Percentiles rank a stretch among this genome's conserved stretches.
These are phyloP conservation scores for Priceomyces castillae DNA, from an alignment of 805 yeast genomes.

Conservation along the genomic window DNA sequence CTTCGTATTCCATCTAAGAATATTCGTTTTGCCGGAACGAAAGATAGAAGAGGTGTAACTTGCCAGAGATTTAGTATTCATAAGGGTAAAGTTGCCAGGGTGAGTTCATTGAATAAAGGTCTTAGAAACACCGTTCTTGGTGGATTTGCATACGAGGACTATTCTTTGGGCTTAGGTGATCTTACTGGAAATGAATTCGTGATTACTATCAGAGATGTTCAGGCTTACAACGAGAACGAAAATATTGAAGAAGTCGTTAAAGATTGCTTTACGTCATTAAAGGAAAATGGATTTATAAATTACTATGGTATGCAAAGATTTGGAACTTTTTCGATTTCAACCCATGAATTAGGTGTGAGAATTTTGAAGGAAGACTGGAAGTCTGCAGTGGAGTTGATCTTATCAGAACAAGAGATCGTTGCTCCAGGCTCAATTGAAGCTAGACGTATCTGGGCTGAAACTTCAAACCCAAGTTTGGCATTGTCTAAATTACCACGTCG, in stretches of 20 bases:
- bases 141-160: constrained; percentile 65
- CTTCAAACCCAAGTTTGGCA: constrained; percentile 63
- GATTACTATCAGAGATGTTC: constrained; percentile 77
- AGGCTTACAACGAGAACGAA: constrained; percentile 28
- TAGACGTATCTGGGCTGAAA: constrained; percentile 75
- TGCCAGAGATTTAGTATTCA: constrained; percentile 76
- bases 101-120: constrained; percentile 71
- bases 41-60: constrained; percentile 94
- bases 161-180: constrained; percentile 72
- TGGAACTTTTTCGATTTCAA: constrained; percentile 92
- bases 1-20: constrained; percentile 69
- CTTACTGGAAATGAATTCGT: constrained; percentile 84
- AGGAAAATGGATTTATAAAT: constrained; percentile 77
- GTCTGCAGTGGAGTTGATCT: constrained; percentile 70
- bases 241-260: constrained; percentile 45
- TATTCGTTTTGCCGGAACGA: constrained; percentile 89
- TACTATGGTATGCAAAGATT: constrained; percentile 98
- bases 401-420: constrained; percentile 83
- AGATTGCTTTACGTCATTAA: constrained; percentile 55
- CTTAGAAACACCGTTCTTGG: constrained; percentile 80
- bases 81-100: constrained; percentile 68
- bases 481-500: constrained; percentile 78
- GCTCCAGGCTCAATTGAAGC: constrained; percentile 82
- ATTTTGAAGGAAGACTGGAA: constrained; percentile 75
- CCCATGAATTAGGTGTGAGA: constrained; percentile 79